Percentiles rank a stretch among this genome's conserved stretches.
These are phyloP conservation scores for Theobroma cacao DNA, from an alignment of 345 rosid genomes.

Conservation along the genomic window DNA sequence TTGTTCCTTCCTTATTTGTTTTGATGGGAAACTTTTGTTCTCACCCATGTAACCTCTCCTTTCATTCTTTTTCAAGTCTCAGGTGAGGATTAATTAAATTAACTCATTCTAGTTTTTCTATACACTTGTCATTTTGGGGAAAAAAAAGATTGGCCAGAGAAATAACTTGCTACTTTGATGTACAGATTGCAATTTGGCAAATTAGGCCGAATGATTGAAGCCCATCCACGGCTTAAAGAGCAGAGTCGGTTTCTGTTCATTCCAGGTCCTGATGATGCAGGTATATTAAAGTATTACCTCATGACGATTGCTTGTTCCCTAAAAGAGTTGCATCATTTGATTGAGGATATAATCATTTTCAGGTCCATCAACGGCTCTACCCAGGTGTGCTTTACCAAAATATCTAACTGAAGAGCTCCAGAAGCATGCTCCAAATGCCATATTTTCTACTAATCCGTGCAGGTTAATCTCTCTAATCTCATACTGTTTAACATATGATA, in stretches of 20 bases:
- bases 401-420: conserved; percentile 74
- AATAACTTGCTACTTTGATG: not conserved
- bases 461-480: conserved; percentile 42
- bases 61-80: conserved; percentile 68
- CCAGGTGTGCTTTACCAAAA: conserved; percentile 75
- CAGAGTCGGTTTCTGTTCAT: conserved; percentile 81
- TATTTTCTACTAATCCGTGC: conserved; percentile 95
- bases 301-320: conserved; percentile 3
- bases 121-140: not conserved
- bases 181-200: conserved; percentile 72
- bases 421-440: conserved; percentile 64
- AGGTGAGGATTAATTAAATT: conserved; percentile 45
- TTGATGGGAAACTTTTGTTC: conserved; percentile 95
- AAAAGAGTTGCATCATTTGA: not conserved
- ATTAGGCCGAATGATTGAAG: conserved; percentile 71
- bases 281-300: conserved; percentile 31
- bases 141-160: not conserved
- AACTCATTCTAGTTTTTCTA: not conserved
- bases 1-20: conserved; percentile 89
- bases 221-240: conserved; percentile 74
- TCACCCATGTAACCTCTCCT: conserved; percentile 75
- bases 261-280: conserved; percentile 94
- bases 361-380: conserved; percentile 91
- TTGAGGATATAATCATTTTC: too few relatives aligned
- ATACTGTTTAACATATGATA: not conserved